These are phyloP conservation scores for Endoconidiophora laricicola DNA, from an alignment of 2,329 filamentous ascomycete genomes.

Conservation along the genomic window DNA sequence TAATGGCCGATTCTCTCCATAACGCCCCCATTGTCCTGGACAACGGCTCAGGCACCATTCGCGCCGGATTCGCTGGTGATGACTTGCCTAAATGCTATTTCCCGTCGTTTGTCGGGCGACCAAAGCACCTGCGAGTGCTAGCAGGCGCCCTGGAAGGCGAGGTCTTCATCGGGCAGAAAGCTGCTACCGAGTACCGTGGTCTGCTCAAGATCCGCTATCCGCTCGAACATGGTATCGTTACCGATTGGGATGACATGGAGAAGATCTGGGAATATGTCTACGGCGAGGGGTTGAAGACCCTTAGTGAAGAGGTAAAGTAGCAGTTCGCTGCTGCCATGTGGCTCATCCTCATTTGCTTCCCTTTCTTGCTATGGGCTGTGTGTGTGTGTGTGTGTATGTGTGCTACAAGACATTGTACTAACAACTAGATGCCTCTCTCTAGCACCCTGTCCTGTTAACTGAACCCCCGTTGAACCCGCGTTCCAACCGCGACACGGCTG, in stretches of 20 bases:
- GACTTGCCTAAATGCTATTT: conserved; percentile 95
- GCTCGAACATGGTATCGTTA: conserved; percentile 93
- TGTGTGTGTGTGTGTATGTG: neutral
- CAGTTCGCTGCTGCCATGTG: conserved; percentile 17
- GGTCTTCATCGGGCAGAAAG: conserved; percentile 84
- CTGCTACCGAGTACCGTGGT: conserved; percentile 75
- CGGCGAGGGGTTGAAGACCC: conserved; percentile 83
- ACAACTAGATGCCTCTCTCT: conserved; percentile 4
- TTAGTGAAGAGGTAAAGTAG: conserved; percentile 69
- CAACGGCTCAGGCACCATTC: conserved; percentile 95
- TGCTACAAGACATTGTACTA: neutral
- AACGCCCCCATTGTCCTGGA: conserved; percentile 98
- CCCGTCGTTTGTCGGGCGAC: conserved; percentile 88
- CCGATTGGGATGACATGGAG: conserved; percentile 99
- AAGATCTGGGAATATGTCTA: conserved; percentile 98
- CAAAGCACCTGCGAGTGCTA: conserved; percentile 86
- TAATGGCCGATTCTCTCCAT: conserved; percentile 54
- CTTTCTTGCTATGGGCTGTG: too few species aligned
- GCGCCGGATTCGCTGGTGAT: conserved; percentile 90
- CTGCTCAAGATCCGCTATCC: conserved; percentile 92
- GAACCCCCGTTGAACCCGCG: conserved; percentile 92
- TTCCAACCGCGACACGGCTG: conserved; percentile 87
- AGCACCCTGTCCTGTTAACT: conserved; percentile 91
- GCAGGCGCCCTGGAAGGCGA: conserved; percentile 95
- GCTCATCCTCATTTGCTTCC: neutral